These are phyloP conservation scores for Umbellularia californica DNA, from an alignment of 164 flowering plant species.

Conservation along the genomic window DNA sequence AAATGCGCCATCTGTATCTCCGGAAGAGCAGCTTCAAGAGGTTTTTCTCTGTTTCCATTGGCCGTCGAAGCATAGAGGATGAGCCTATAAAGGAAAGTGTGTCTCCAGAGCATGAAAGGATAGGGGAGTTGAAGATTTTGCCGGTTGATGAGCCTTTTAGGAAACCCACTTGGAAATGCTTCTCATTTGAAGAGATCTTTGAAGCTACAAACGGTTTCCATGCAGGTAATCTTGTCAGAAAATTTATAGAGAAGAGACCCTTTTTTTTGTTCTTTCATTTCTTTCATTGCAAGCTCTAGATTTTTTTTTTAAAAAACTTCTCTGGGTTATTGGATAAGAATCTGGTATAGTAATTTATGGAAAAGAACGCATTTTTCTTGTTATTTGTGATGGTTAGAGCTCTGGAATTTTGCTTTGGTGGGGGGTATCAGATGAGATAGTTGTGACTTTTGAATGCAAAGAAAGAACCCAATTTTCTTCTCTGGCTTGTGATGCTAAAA, in stretches of 20 bases:
- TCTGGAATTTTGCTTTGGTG: background rate
- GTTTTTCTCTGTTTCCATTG: constrained; percentile 48
- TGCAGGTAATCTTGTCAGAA: constrained; percentile 41
- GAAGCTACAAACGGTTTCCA: constrained; percentile 69
- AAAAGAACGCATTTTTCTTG: background rate
- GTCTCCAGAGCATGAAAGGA: background rate
- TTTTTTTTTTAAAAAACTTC: background rate
- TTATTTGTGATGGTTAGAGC: background rate
- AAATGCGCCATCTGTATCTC: constrained; percentile 22
- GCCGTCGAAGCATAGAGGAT: constrained; percentile 36
- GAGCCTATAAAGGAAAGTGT: constrained; percentile 15
- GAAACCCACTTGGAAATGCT: constrained; percentile 84
- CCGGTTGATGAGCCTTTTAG: constrained; percentile 20
- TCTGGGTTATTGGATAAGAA: background rate
- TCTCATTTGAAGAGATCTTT: constrained; percentile 69
- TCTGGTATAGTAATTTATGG: background rate
- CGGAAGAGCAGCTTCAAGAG: constrained; percentile 56
- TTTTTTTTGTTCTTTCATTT: background rate
- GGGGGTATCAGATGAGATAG: background rate
- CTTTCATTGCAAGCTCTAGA: background rate
- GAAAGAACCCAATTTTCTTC: background rate
- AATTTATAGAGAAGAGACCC: background rate
- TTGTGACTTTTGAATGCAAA: background rate
- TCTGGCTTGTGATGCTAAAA: background rate
- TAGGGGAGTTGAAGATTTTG: constrained; percentile 9